Base-by-base conservation (phyloP, 305 asterid species). In the Fraxinus angustifolia region DNA sequence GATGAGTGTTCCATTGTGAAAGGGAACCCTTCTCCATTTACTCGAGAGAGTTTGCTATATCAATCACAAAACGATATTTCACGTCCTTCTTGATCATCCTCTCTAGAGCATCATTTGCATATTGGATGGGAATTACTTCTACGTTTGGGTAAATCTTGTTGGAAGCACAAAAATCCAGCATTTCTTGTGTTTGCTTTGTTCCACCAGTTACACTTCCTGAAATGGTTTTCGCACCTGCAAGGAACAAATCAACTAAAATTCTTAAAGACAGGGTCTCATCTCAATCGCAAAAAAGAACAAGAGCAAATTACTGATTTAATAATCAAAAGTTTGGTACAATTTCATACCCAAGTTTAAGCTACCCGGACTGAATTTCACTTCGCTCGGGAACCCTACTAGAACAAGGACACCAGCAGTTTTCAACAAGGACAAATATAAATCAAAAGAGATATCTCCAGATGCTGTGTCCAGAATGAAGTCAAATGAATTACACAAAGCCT, bases 391-490 rank as follows among this genome's bases (percentile, higher is more conserved):
- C 73, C 98, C 99, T 70, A 92, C 97, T 80, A 93, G 77, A 80
- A 77, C 97, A 31, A 95, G 94, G 79, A 88, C 82, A 0, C 99
- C 99, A 50, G 82, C 88, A 14, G 95, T 88, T 90, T 92, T 95
- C 92, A 95, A 85, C 84, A 94, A 62, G 0, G 94, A 86, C 84
- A 95, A 75, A 83, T 86, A 93, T 36, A 87, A 87, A 86, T 95
- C 98, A 60, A 91, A 90, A 0, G 96, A 87, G 78, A 86, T 78
- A 82, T 93, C 96, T 6, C 92, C 99, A 0, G 99, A 92, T 40
- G 99, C 96, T 0, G 99, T 90, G 78, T 93, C 88, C 81, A 95
- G 91, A 74, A 95, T 87, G 91, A 95, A 95, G 88, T 95, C 97
- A 12, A 95, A 45, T 0, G 98, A 89, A 67, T 87, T 88, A 1